Evolutionary conservation across 331 rosid species (phyloP), one percentile per base, ranked within the genome.

Genomic region (Acacia pycnantha): DNA sequence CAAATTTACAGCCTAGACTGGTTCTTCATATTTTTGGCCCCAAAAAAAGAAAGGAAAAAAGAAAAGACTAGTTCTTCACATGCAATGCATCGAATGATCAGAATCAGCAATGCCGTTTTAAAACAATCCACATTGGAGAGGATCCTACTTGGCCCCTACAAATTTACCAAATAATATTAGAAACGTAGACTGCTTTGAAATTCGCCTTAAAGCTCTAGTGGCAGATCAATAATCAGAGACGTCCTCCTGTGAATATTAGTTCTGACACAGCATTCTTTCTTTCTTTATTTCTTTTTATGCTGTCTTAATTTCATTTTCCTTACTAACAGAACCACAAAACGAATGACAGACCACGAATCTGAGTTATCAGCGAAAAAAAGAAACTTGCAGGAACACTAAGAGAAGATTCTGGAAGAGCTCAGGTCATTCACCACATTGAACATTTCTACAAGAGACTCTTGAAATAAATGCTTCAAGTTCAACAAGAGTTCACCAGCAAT

Each of bases 381-480:
- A 86, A 85, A 86, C 97, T 97, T 95, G 95, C 94, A 86, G 85
- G 87, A 83, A 89, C 92, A 89, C 47, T 86, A 86, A 91, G 84
- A 88, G 87, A 85, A 72, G 48, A 85, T 88, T 93, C 90, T 89
- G 92, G 75, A 65, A 61, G 61, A 84, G 72, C 76, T 75, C 62
- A 81, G 74, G 74, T 80, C 73, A 73, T 62, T 79, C 40, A 59
- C 47, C 84, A 79, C 59, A 79, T 72, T 76, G 78, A 75, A 24
- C 66, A 62, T 64, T 46, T 54, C 66, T 73, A 78, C 37, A 46
- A 10, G n/a, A 41, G 68, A 21, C 70, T 67, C 67, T 58, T 83
- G 26, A 77, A 78, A 70, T 59, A 65, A 65, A 31, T 33, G 77
- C 48, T 75, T 66, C n/a, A 24, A 24, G 33, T 22, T 24, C 29